These are phyloP conservation scores for Gremmenia infestans DNA, from an alignment of 2,329 filamentous ascomycete genomes.

Conservation along the genomic window DNA sequence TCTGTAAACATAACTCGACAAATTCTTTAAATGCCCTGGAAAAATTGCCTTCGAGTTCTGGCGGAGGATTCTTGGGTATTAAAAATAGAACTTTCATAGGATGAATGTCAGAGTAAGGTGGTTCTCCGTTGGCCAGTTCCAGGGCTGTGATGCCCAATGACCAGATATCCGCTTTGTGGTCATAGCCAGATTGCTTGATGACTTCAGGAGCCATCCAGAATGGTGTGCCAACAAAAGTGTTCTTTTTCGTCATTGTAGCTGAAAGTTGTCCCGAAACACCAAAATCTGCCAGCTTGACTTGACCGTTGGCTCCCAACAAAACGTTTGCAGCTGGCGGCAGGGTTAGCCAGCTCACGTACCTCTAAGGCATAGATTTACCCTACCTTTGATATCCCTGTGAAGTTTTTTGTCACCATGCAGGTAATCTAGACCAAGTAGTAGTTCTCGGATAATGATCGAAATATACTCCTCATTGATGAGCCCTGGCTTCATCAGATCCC, in stretches of 20 bases:
- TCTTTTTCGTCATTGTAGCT: slow-evolving; percentile 99
- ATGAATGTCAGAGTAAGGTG: slow-evolving; percentile 92
- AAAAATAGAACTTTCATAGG: slow-evolving; percentile 98
- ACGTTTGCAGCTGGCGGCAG: slow-evolving; percentile 76
- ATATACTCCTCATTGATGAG: slow-evolving; percentile 92
- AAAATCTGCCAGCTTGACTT: slow-evolving; percentile 96
- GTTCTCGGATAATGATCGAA: slow-evolving; percentile 86
- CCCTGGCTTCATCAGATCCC: slow-evolving; percentile 91
- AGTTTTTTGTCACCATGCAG: slow-evolving; percentile 93
- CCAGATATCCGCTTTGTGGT: slow-evolving; percentile 98
- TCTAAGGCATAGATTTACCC: slow-evolving; percentile 16
- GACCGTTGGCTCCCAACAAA: slow-evolving; percentile 79
- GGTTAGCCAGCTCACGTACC: slow-evolving; percentile 8
- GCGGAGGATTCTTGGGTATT: slow-evolving; percentile 90
- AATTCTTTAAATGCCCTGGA: slow-evolving; percentile 82
- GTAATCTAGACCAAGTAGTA: slow-evolving; percentile 87
- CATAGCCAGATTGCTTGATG: slow-evolving; percentile 96
- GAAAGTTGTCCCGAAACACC: slow-evolving; percentile 94
- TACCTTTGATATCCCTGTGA: slow-evolving; percentile 93
- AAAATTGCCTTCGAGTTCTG: slow-evolving; percentile 74
- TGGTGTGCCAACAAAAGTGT: slow-evolving; percentile 95
- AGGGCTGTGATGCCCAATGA: slow-evolving; percentile 91
- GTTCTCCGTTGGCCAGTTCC: slow-evolving; percentile 86
- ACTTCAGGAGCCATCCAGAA: slow-evolving; percentile 99
- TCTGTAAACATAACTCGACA: slow-evolving; percentile 74